Evolutionary conservation across 2,329 filamentous ascomycete species (phyloP), one percentile per base, ranked within the genome.

Genomic region (Paraconiothyrium brasiliense): DNA sequence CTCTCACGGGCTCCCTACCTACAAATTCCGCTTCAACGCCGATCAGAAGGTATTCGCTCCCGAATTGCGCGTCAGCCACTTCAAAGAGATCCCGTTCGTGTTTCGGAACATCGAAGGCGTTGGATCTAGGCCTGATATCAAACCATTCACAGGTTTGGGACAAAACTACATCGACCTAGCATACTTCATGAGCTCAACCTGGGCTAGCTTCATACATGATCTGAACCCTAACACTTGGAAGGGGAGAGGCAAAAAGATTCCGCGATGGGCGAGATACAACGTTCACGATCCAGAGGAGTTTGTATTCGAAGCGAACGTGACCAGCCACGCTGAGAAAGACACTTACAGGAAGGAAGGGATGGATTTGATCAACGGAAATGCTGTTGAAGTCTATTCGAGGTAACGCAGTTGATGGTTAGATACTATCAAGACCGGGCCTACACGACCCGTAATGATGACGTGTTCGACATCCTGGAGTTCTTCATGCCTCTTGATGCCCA

Each of bases 21-120:
- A 86, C 75, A 83, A 82, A 60, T 89, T 87, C 76, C 82, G 84
- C 39, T 89, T 89, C 79, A 86, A 89, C 68, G 85, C 85, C 13
- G 71, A 81, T n/a, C 65, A 57, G 32, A 58, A 57, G 1, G 57
- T 61, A 64, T 80, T 0, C 77, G 80, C 14, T 80, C 83, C 39
- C 66, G 37, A 76, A 3, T 67, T 72, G 0, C 82, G 82, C 0
- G 81, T 81, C 0, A 80, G 79, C 0, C 86, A 88, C 70, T 87
- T 87, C 67, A 78, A 79, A 58, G 80, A 82, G 67, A 75, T 81
- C 0, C 73, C 74, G 0, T 81, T 78, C 59, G 79, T 80, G 8
- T 81, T 82, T 63, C 67, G 78, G 67, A 82, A 82, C 65, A 67
- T 75, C 7, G 47, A 73, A 6, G 79, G 80, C 22, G 67, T 78